phyloP scores from a whole-genome alignment of 495 filamentous ascomycete species.

The Xylaria castorea region DNA sequence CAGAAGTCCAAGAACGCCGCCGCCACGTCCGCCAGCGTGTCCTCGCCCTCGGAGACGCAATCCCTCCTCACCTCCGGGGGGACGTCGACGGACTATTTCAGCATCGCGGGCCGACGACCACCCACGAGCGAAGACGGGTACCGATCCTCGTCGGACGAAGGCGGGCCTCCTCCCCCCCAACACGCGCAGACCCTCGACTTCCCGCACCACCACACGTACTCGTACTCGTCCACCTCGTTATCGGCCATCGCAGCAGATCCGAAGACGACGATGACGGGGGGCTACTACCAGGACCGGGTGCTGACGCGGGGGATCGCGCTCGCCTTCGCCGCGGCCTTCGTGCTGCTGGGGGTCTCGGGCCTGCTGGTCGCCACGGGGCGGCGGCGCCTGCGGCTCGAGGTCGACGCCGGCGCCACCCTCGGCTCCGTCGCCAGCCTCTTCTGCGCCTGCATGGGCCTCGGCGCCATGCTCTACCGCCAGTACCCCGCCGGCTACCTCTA shows the following conservation, averaged over 20 bases:
- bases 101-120: constrained; percentile 37
- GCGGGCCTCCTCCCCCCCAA: constrained; percentile 47
- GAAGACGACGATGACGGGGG: constrained; percentile 44
- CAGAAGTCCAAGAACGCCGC: constrained; percentile 17
- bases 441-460: constrained; percentile 61
- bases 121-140: constrained; percentile 37
- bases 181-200: constrained; percentile 27
- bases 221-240: constrained; percentile 1
- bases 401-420: constrained; percentile 65
- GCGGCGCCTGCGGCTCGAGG: constrained; percentile 59
- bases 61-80: constrained; percentile 42
- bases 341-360: constrained; percentile 61
- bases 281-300: constrained; percentile 53
- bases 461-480: constrained; percentile 54
- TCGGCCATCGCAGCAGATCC: neutral
- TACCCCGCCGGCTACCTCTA: constrained; percentile 50
- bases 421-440: constrained; percentile 63
- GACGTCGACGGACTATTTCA: constrained; percentile 42
- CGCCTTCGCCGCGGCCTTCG: constrained; percentile 53
- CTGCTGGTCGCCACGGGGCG: constrained; percentile 61
- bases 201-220: neutral
- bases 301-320: constrained; percentile 53
- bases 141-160: constrained; percentile 33
- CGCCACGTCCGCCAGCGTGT: neutral
- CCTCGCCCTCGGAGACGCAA: constrained; percentile 36